Conservation (phyloP, 2,329 filamentous ascomycete species). For the Eutypella sp. region DNA sequence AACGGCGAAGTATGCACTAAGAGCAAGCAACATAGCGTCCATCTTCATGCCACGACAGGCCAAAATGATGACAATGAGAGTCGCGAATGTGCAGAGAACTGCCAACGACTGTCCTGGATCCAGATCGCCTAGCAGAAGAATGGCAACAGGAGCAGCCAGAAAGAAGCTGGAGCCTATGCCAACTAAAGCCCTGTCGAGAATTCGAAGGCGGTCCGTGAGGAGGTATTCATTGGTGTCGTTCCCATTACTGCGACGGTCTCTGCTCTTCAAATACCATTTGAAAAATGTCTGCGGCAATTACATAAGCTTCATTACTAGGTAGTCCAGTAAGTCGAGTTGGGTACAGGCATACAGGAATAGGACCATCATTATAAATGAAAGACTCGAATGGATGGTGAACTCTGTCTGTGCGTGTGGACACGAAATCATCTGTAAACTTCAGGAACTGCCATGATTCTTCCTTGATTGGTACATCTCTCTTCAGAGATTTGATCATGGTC, state of each 20-base stretch:
- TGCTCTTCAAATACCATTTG: not conserved
- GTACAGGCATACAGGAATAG: constrained; percentile 1
- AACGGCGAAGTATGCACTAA: constrained; percentile 8
- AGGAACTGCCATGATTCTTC: constrained; percentile 1
- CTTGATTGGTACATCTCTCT: not conserved
- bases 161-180: constrained; percentile 2
- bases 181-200: constrained; percentile 1
- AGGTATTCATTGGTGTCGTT: not conserved
- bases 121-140: constrained; percentile 6
- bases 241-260: constrained; percentile 1
- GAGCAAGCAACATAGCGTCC: constrained; percentile 7
- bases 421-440: constrained; percentile 3
- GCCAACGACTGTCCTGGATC: not conserved
- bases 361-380: not conserved
- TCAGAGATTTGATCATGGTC: not conserved
- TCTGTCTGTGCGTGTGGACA: constrained; percentile 1
- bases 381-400: constrained; percentile 5
- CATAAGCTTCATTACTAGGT: not conserved
- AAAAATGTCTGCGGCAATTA: constrained; percentile 1
- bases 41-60: not conserved
- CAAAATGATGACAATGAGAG: constrained; percentile 3
- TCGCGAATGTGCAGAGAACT: constrained; percentile 5
- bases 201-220: not conserved
- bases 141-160: constrained; percentile 5
- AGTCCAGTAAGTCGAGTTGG: not conserved